phyloP scores from a whole-genome alignment of 805 yeast genomes.

The Candida adriatica region DNA sequence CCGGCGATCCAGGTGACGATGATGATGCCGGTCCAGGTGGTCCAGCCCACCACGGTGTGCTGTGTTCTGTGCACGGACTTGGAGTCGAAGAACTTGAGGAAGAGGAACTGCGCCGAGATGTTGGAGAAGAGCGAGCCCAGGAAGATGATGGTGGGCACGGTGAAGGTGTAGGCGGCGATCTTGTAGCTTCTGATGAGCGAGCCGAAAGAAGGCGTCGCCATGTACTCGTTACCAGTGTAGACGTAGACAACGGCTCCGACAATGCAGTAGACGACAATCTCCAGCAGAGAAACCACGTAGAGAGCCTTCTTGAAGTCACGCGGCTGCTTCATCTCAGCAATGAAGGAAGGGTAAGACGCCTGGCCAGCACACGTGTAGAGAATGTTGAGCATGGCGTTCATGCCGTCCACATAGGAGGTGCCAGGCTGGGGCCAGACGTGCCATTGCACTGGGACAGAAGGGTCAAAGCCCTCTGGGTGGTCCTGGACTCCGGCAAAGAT shows the following conservation, averaged over 20 bases:
- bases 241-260: slow-evolving; percentile 52
- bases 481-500: slow-evolving; percentile 45
- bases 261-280: slow-evolving; percentile 40
- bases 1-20: slow-evolving; percentile 42
- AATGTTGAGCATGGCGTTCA: slow-evolving; percentile 51
- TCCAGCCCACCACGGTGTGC: slow-evolving; percentile 47
- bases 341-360: slow-evolving; percentile 53
- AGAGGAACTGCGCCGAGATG: slow-evolving; percentile 45
- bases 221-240: slow-evolving; percentile 45
- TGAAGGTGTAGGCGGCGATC: slow-evolving; percentile 49
- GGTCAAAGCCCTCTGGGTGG: slow-evolving; percentile 37
- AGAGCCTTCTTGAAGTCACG: slow-evolving; percentile 49
- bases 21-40: slow-evolving; percentile 39
- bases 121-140: slow-evolving; percentile 49
- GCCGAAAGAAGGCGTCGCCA: slow-evolving; percentile 54
- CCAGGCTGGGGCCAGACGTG: slow-evolving; percentile 42
- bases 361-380: slow-evolving; percentile 58
- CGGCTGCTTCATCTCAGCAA: slow-evolving; percentile 51
- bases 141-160: slow-evolving; percentile 49
- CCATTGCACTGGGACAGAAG: slow-evolving; percentile 33
- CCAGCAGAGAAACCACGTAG: slow-evolving; percentile 40
- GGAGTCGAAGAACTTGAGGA: slow-evolving; percentile 36
- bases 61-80: slow-evolving; percentile 35
- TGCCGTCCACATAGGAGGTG: slow-evolving; percentile 42
- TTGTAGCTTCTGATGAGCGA: slow-evolving; percentile 38